Base-by-base conservation (phyloP, 208 protist genomes). In the Acanthamoeba castellanii region DNA sequence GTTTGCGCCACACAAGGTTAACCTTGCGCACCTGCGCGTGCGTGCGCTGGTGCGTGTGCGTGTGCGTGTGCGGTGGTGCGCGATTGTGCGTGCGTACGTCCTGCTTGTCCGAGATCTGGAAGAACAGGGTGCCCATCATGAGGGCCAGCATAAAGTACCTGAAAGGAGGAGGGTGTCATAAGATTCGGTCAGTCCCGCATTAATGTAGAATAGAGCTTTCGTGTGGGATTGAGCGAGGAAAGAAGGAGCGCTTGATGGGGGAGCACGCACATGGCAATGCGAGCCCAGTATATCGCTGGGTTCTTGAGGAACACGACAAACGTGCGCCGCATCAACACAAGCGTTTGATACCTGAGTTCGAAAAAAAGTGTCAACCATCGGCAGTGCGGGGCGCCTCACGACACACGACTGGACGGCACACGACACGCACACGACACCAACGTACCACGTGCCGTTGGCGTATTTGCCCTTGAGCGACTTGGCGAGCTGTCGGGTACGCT, bases 61-160 rank as follows among this genome's bases (percentile, higher is more conserved):
- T 1, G 37, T 42, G 37, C 37, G 37, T 42, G 37, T 42, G 37
- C 37, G 37, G 37, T 3, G 37, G 37, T 42, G 66, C 55, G 1
- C 1, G n/a, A 6, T 0, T 8, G 30, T 16, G 59, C 22, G 59
- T 66, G 2, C 52, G 82, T 34, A 89, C 82, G 27, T 89, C 82
- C 66, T 89, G 82, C 13, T 20, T 25, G 27, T 89, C 50, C 47
- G 47, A 59, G 82, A 89, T 89, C 37, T 89, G 82, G 30, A 89
- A 89, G 82, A 68, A 89, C 14, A 89, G 82, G 13, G 82, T 89
- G 82, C 82, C 82, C 82, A 89, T 89, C 82, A 89, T 89, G n/a
- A 89, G 30, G 14, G 82, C 47, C 14, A 89, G 52, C 82, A 89
- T 89, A 11, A 89, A 59, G 50, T 89, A 85, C 66, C 66, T 72